Base-by-base conservation (phyloP, 495 filamentous ascomycete genomes). In the Pyrenopolyporus hunteri region DNA sequence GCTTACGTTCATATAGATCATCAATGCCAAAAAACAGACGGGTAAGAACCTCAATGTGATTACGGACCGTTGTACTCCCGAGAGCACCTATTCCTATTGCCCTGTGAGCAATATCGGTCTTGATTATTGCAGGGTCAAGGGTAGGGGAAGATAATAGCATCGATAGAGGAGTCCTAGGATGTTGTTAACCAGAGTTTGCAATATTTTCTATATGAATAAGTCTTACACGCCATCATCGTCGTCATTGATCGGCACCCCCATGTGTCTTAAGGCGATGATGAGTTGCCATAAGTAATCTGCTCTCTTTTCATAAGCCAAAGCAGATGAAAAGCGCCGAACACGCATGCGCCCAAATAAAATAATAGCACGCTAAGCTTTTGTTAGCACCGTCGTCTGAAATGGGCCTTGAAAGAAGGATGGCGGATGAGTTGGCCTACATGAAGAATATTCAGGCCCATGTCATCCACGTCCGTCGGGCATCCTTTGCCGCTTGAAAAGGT, bases 181-280 rank as follows among this genome's bases (percentile, higher is more conserved):
- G n/a, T n/a, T n/a, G n/a, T n/a, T n/a, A n/a, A n/a, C n/a, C n/a
- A n/a, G n/a, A n/a, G n/a, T n/a, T n/a, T n/a, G n/a, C n/a, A n/a
- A n/a, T n/a, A 22, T 16, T 17, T 44, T 11, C 40, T 46, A 23
- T 28, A 16, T 2, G 6, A 29, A 8, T 22, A 11, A 31, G 25
- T 29, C 11, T n/a, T 26, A 13, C 4, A 47, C 44, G 1, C 28
- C 5, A 1, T 25, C 1, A n/a, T 4, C 3, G 11, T 11, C 9
- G 14, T 48, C 26, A 13, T 49, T 26, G 13, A 50, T 23, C 4
- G 55, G 56, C 6, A 59, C 36, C 1, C 56, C 56, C 19, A 59
- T 36, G 6, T 47, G 16, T 37, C 28, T 39, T 10, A 59, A 51
- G 1, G 35, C 46, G n/a, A 1, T 6, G 5, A 50, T 2, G 22